Conservation (phyloP, 2,329 filamentous ascomycete genomes). For the Westerdykella sp. region DNA sequence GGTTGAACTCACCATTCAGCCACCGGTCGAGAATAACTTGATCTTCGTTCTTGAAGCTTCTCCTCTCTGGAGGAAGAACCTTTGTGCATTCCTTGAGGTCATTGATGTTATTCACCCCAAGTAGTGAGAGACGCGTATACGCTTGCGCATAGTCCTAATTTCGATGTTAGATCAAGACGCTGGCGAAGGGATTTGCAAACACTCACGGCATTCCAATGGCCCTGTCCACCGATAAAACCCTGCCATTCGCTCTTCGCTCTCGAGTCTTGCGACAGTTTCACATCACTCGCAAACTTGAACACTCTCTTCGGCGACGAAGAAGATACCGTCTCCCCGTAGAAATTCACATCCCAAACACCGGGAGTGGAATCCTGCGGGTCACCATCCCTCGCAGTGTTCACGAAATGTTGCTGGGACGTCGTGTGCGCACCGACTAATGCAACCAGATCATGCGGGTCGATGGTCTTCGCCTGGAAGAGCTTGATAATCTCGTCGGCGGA, state of each 20-base stretch:
- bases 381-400: slow-evolving; percentile 25
- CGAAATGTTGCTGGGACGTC: slow-evolving; percentile 34
- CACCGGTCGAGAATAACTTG: slow-evolving; percentile 25
- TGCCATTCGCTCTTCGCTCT: slow-evolving; percentile 29
- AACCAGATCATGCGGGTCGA: slow-evolving; percentile 33
- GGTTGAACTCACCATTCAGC: slow-evolving; percentile 28
- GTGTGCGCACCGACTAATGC: slow-evolving; percentile 36
- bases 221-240: slow-evolving; percentile 22
- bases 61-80: slow-evolving; percentile 38
- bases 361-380: slow-evolving; percentile 35
- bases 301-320: slow-evolving; percentile 24
- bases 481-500: slow-evolving; percentile 30
- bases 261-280: slow-evolving; percentile 30
- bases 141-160: slow-evolving; percentile 46
- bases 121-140: slow-evolving; percentile 50
- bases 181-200: background rate
- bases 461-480: slow-evolving; percentile 36
- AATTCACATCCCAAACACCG: slow-evolving; percentile 34
- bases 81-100: slow-evolving; percentile 51
- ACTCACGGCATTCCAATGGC: slow-evolving; percentile 32
- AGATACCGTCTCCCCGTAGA: slow-evolving; percentile 31
- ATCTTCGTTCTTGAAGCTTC: slow-evolving; percentile 21
- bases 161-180: background rate
- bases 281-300: slow-evolving; percentile 34
- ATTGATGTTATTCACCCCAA: slow-evolving; percentile 54